Percentiles rank a stretch among this genome's conserved stretches.
Conservation (phyloP, 2,329 filamentous ascomycete genomes). For the Teratosphaeria nubilosa region DNA sequence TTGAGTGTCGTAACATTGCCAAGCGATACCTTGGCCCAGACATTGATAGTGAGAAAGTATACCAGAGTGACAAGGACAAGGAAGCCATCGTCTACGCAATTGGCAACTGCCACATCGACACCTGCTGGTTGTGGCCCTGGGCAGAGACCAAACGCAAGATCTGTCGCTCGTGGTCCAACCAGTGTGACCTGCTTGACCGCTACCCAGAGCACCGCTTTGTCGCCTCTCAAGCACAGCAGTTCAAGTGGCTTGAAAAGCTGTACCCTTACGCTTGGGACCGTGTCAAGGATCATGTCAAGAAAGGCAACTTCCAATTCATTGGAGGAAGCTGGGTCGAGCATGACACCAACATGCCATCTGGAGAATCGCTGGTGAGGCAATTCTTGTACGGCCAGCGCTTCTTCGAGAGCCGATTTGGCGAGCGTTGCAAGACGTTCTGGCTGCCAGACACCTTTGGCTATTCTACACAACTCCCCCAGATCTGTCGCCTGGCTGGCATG, state of each 20-base stretch:
- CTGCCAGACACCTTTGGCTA: slow-evolving; percentile 97
- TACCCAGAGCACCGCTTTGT: slow-evolving; percentile 91
- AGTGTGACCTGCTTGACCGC: slow-evolving; percentile 87
- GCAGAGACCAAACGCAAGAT: slow-evolving; percentile 96
- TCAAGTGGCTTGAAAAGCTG: slow-evolving; percentile 86
- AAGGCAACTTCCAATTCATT: slow-evolving; percentile 86
- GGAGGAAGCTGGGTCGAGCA: slow-evolving; percentile 98
- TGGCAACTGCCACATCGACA: slow-evolving; percentile 96
- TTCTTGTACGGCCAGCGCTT: slow-evolving; percentile 93
- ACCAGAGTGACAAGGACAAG: slow-evolving; percentile 50
- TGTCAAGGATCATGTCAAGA: slow-evolving; percentile 82
- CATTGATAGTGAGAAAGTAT: slow-evolving; percentile 75
- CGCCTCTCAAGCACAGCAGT: slow-evolving; percentile 91
- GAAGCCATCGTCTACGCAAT: slow-evolving; percentile 75
- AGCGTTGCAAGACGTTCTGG: slow-evolving; percentile 88
- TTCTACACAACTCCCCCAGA: slow-evolving; percentile 84
- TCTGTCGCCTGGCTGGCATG: slow-evolving; percentile 93
- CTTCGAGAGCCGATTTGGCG: slow-evolving; percentile 86
- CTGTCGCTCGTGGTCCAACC: slow-evolving; percentile 89
- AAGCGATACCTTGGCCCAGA: slow-evolving; percentile 70
- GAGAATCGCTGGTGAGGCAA: slow-evolving; percentile 85
- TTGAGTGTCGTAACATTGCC: slow-evolving; percentile 72
- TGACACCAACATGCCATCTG: slow-evolving; percentile 93
- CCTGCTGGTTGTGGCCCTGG: slow-evolving; percentile 97
- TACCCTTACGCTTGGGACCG: slow-evolving; percentile 85